Evolutionary conservation across 805 yeast species (phyloP).

Genomic region (Spathaspora boniae): DNA sequence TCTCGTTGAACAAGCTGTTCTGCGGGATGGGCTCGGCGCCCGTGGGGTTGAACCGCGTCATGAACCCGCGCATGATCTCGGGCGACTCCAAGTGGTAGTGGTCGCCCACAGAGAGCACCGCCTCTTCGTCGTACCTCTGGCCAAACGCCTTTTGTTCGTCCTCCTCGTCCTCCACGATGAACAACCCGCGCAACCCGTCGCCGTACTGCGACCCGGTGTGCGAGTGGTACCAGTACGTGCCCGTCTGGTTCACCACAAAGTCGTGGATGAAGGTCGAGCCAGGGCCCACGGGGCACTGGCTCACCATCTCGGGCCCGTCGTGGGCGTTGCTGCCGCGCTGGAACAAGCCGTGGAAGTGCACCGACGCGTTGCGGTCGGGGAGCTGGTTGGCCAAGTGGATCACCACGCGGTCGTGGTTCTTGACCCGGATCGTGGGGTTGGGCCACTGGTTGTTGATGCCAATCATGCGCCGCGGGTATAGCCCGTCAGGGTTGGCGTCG

Average conservation of each 20-base stretch:
- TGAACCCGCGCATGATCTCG: conserved; percentile 52
- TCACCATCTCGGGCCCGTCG: conserved; percentile 46
- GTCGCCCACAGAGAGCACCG: conserved; percentile 65
- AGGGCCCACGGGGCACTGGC: conserved; percentile 45
- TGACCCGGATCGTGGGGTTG: conserved; percentile 36
- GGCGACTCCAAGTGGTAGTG: conserved; percentile 77
- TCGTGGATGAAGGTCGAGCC: conserved; percentile 36
- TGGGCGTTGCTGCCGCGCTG: conserved; percentile 34
- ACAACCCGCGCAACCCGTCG: conserved; percentile 71
- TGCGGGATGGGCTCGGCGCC: conserved; percentile 99
- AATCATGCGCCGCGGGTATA: conserved; percentile 46
- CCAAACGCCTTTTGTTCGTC: conserved; percentile 83
- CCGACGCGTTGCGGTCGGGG: conserved; percentile 33
- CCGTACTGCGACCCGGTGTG: conserved; percentile 75
- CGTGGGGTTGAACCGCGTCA: conserved; percentile 81
- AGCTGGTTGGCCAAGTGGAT: conserved; percentile 33
- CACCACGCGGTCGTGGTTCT: conserved; percentile 36
- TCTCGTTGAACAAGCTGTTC: conserved; percentile 73
- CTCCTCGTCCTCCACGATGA: conserved; percentile 54
- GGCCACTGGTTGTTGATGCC: conserved; percentile 55
- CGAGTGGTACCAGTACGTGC: conserved; percentile 69
- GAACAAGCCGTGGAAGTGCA: conserved; percentile 47
- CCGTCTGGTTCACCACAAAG: conserved; percentile 37
- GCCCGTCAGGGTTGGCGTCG: conserved; percentile 56
- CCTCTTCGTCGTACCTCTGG: conserved; percentile 88